These are phyloP conservation scores for Hyaloscypha hepaticicola DNA, from an alignment of 495 filamentous ascomycete genomes.

Conservation along the genomic window DNA sequence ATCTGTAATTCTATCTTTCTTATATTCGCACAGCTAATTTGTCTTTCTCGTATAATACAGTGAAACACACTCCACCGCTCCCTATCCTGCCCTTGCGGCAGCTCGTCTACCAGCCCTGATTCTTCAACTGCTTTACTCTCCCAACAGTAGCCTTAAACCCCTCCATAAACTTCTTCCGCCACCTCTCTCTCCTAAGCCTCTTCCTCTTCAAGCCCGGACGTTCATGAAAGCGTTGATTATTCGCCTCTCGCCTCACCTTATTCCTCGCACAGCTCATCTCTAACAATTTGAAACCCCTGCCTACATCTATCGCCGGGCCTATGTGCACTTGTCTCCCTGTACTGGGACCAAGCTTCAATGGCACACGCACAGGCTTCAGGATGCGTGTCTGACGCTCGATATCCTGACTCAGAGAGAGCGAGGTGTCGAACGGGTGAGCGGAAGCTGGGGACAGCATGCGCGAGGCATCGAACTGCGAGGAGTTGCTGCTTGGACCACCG, in stretches of 20 bases:
- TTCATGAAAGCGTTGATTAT: conserved; percentile 65
- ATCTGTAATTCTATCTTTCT: background rate
- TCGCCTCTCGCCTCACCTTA: conserved; percentile 47
- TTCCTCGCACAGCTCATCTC: conserved; percentile 50
- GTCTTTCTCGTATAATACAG: conserved; percentile 12
- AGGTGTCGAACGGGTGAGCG: background rate
- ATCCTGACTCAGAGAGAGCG: background rate
- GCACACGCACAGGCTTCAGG: conserved; percentile 17
- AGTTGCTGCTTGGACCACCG: too few species aligned
- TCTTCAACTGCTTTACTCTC: conserved; percentile 63
- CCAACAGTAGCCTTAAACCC: conserved; percentile 59
- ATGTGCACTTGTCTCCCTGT: conserved; percentile 61
- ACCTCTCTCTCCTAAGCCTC: conserved; percentile 64
- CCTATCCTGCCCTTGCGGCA: background rate
- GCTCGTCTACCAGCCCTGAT: conserved; percentile 64
- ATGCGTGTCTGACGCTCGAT: background rate
- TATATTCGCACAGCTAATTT: background rate
- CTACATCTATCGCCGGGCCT: conserved; percentile 48
- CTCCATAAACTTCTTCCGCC: conserved; percentile 61
- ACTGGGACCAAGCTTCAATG: conserved; percentile 48
- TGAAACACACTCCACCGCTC: background rate
- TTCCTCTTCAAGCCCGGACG: conserved; percentile 71
- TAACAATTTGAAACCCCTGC: conserved; percentile 52
- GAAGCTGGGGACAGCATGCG: background rate
- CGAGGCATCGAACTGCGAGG: background rate